Conservation (phyloP, 2,329 filamentous ascomycete genomes). For the Tothia fuscella region DNA sequence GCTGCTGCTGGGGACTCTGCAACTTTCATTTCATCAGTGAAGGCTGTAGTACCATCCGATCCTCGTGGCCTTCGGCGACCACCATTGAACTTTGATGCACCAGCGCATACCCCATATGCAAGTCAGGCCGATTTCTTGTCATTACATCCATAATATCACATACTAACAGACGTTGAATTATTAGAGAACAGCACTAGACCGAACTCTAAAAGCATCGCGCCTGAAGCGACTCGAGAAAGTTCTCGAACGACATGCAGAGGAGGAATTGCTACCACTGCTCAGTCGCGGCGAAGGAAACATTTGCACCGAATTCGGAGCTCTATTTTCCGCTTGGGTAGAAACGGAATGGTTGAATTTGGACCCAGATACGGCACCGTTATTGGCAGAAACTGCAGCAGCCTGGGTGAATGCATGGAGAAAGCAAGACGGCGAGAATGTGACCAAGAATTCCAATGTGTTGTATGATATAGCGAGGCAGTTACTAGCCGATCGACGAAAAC, state of each 20-base stretch:
- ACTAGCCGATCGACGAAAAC: slow-evolving; percentile 9
- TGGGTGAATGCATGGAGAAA: slow-evolving; percentile 14
- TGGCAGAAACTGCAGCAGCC: slow-evolving; percentile 12
- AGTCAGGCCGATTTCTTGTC: too few species aligned
- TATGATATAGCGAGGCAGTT: slow-evolving; percentile 13
- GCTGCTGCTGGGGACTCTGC: slow-evolving; percentile 10
- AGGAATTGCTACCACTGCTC: slow-evolving; percentile 9
- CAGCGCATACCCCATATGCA: slow-evolving; percentile 12
- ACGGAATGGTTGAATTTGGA: slow-evolving; percentile 13
- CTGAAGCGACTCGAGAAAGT: slow-evolving; percentile 10
- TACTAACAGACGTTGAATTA: too few species aligned
- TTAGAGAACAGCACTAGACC: slow-evolving; percentile 13
- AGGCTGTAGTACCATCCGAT: slow-evolving; percentile 13
- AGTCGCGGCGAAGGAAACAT: slow-evolving; percentile 11
- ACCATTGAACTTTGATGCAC: slow-evolving; percentile 12
- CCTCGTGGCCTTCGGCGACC: slow-evolving; percentile 13
- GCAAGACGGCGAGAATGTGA: slow-evolving; percentile 12
- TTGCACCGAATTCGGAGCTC: slow-evolving; percentile 12
- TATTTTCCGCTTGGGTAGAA: slow-evolving; percentile 13
- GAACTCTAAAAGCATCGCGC: slow-evolving; percentile 12
- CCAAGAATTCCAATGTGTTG: slow-evolving; percentile 10
- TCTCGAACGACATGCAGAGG: slow-evolving; percentile 9
- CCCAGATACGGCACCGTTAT: slow-evolving; percentile 10
- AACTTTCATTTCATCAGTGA: slow-evolving; percentile 13
- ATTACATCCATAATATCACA: too few species aligned